phyloP scores from a whole-genome alignment of 2,329 filamentous ascomycete genomes.

The Neonectria punicea region DNA sequence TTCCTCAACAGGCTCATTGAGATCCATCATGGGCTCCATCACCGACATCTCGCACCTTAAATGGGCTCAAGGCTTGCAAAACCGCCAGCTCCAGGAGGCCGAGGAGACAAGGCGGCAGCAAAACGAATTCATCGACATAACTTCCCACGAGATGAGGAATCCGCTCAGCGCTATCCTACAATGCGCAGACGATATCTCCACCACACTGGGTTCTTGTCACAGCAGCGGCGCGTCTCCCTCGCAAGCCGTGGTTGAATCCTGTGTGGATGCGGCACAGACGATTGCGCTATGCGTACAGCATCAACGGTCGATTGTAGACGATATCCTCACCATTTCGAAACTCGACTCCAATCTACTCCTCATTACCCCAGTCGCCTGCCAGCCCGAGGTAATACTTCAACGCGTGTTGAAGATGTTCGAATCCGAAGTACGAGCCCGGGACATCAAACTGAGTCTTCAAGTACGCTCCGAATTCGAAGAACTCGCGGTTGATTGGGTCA shows the following conservation, averaged over 20 bases:
- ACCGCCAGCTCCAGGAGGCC: slow-evolving; percentile 49
- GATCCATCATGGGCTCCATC: slow-evolving; percentile 54
- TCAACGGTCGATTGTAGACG: slow-evolving; percentile 79
- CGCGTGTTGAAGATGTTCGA: slow-evolving; percentile 80
- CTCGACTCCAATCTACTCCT: slow-evolving; percentile 78
- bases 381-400: slow-evolving; percentile 72
- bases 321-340: slow-evolving; percentile 77
- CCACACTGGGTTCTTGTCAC: slow-evolving; percentile 46
- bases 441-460: slow-evolving; percentile 71
- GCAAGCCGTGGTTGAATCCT: slow-evolving; percentile 61
- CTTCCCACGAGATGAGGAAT: slow-evolving; percentile 76
- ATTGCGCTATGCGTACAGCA: slow-evolving; percentile 81
- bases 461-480: slow-evolving; percentile 67
- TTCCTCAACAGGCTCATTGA: slow-evolving; percentile 46
- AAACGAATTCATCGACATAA: slow-evolving; percentile 78
- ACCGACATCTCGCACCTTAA: slow-evolving; percentile 58
- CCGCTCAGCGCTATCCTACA: slow-evolving; percentile 77
- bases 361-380: slow-evolving; percentile 74
- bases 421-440: slow-evolving; percentile 73
- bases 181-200: slow-evolving; percentile 74
- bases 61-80: slow-evolving; percentile 53
- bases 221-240: not conserved
- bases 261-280: slow-evolving; percentile 77
- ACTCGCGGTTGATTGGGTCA: slow-evolving; percentile 70
- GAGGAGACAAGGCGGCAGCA: slow-evolving; percentile 59